Percentiles rank a stretch among this genome's conserved stretches.
phyloP scores from a whole-genome alignment of 805 yeast genomes.

The Clavispora vitiphila region DNA sequence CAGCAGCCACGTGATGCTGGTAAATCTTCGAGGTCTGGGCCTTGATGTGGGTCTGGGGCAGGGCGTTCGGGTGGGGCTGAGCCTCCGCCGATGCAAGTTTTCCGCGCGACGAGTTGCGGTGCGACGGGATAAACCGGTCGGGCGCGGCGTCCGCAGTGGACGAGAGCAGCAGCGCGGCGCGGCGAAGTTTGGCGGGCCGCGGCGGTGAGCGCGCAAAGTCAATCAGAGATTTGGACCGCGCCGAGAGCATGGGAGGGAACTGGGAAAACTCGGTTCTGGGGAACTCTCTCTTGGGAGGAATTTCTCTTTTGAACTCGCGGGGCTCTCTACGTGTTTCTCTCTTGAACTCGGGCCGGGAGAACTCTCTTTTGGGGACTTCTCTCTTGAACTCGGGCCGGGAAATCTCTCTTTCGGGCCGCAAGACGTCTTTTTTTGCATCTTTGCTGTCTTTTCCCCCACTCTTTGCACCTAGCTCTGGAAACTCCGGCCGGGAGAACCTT shows the following conservation, averaged over 20 bases:
- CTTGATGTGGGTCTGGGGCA: slow-evolving; percentile 51
- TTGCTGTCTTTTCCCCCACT: no score
- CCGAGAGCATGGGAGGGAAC: slow-evolving; percentile 6
- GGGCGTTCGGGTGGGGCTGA: slow-evolving; percentile 41
- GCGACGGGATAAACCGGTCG: slow-evolving; percentile 42
- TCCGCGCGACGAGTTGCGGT: slow-evolving; percentile 36
- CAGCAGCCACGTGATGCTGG: slow-evolving; percentile 83
- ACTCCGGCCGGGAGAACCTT: not conserved
- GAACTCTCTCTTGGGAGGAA: not conserved
- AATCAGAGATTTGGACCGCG: slow-evolving; percentile 11
- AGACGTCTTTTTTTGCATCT: no score
- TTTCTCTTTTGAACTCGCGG: slow-evolving; percentile 2
- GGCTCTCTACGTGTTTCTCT: no score
- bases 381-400: no score
- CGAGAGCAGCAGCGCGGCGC: slow-evolving; percentile 12
- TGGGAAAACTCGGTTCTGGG: not conserved
- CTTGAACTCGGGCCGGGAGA: slow-evolving; percentile 8
- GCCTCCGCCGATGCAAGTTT: slow-evolving; percentile 28
- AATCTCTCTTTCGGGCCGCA: no score
- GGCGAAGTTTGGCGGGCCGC: slow-evolving; percentile 16
- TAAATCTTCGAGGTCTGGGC: slow-evolving; percentile 54
- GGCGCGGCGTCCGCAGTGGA: slow-evolving; percentile 12
- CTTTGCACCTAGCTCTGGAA: no score
- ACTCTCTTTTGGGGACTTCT: slow-evolving; percentile 8
- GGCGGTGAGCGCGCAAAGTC: slow-evolving; percentile 17